Percentiles rank a stretch among this genome's conserved stretches.
These are phyloP conservation scores for Chlamydomonas schloesseri DNA, from an alignment of 139 green algal genomes.

Conservation along the genomic window DNA sequence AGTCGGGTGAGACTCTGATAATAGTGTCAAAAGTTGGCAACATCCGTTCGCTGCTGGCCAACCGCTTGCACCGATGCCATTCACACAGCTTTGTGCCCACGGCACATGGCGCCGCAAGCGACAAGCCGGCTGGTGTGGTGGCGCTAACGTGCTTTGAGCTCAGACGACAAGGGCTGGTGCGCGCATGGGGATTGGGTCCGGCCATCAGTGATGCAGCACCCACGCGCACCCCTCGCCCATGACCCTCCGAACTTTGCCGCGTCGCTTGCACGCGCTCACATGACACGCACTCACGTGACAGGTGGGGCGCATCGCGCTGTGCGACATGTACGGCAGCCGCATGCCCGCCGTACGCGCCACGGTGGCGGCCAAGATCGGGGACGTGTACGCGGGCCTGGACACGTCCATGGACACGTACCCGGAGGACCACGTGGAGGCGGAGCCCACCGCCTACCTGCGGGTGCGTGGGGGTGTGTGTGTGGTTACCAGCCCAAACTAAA, in stretches of 20 bases:
- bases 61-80: too few relatives aligned
- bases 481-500: too few relatives aligned
- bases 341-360: constrained; percentile 61
- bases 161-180: constrained; percentile 54
- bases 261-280: background rate
- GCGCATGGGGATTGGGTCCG: too few relatives aligned
- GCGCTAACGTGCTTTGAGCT: constrained; percentile 68
- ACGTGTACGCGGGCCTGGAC: constrained; percentile 65
- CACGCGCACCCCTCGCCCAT: too few relatives aligned
- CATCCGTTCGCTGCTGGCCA: too few relatives aligned
- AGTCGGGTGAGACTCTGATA: constrained; percentile 42
- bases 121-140: constrained; percentile 73
- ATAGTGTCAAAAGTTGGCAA: too few relatives aligned
- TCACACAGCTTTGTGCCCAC: constrained; percentile 64
- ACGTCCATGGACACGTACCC: constrained; percentile 55
- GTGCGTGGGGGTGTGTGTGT: background rate
- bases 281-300: background rate
- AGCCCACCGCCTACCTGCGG: constrained; percentile 58
- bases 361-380: constrained; percentile 58
- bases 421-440: constrained; percentile 63
- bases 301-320: constrained; percentile 63
- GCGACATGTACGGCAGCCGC: constrained; percentile 56
- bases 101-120: constrained; percentile 58
- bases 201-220: too few relatives aligned
- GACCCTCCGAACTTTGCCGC: background rate